Evolutionary conservation across 257 asterid genomes (phyloP).

Genomic region (Jasminum sambac): DNA sequence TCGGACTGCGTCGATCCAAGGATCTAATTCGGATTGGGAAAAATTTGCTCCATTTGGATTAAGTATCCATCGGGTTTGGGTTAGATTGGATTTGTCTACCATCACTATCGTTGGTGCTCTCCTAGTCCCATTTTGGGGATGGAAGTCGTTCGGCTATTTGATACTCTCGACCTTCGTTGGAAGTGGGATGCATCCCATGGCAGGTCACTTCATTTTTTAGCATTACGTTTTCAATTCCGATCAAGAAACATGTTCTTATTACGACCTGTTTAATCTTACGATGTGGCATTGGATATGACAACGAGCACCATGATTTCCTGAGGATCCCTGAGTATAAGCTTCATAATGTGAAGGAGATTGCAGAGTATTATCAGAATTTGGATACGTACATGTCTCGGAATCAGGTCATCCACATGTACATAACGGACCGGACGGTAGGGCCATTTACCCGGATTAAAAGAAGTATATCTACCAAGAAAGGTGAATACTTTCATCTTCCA

Average conservation of each 20-base stretch:
- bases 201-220: constrained; percentile 92
- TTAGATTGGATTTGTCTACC: no score
- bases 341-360: constrained; percentile 89
- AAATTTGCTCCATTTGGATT: no score
- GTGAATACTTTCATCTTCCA: constrained; percentile 35
- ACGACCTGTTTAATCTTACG: constrained; percentile 85
- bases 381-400: constrained; percentile 83
- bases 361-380: constrained; percentile 63
- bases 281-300: constrained; percentile 91
- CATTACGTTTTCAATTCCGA: constrained; percentile 75
- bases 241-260: constrained; percentile 89
- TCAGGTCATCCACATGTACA: constrained; percentile 78
- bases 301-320: constrained; percentile 97
- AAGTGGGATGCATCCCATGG: constrained; percentile 98
- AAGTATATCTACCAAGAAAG: constrained; percentile 46
- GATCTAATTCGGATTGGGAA: no score
- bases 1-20: no score
- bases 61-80: no score
- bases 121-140: constrained; percentile 70
- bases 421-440: constrained; percentile 74
- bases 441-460: constrained; percentile 97
- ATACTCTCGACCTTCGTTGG: constrained; percentile 89
- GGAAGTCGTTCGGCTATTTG: constrained; percentile 76
- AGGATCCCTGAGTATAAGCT: constrained; percentile 90
- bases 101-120: no score